Evolutionary conservation across 2,329 filamentous ascomycete species (phyloP).

Genomic region (Pyrenophora seminiperda): DNA sequence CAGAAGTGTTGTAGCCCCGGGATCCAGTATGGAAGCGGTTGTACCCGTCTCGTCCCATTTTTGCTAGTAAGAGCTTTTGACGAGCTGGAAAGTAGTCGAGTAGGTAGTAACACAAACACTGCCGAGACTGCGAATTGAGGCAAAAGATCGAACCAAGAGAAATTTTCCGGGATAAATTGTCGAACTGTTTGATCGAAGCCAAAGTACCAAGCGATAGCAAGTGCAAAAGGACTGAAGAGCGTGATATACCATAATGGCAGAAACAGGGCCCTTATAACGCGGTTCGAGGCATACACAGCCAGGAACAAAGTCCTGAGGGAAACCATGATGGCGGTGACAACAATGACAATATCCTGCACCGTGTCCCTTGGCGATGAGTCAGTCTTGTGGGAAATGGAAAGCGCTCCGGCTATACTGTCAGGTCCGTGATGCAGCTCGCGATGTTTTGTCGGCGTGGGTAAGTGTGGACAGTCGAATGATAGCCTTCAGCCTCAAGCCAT

Average conservation of each 20-base stretch:
- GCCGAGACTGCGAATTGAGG: constrained; percentile 37
- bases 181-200: constrained; percentile 26
- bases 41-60: constrained; percentile 50
- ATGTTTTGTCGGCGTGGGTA: constrained; percentile 4
- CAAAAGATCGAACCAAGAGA: constrained; percentile 37
- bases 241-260: constrained; percentile 42
- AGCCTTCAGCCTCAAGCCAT: constrained; percentile 15
- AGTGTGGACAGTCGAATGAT: constrained; percentile 6
- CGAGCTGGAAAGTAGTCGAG: constrained; percentile 36
- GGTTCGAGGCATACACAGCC: constrained; percentile 42
- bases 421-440: constrained; percentile 4
- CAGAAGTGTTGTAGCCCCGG: constrained; percentile 62
- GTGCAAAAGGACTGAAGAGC: constrained; percentile 38
- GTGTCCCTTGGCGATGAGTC: constrained; percentile 7
- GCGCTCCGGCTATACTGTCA: constrained; percentile 3
- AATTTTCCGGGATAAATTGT: constrained; percentile 28
- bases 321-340: constrained; percentile 31
- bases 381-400: constrained; percentile 9
- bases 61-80: constrained; percentile 19
- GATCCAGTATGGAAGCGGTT: constrained; percentile 63
- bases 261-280: constrained; percentile 41
- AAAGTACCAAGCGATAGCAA: constrained; percentile 31
- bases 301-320: constrained; percentile 41
- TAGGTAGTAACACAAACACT: constrained; percentile 36
- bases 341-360: constrained; percentile 5